These are phyloP conservation scores for Eudorina sp. DNA, from an alignment of 139 green algal genomes.

Conservation along the genomic window DNA sequence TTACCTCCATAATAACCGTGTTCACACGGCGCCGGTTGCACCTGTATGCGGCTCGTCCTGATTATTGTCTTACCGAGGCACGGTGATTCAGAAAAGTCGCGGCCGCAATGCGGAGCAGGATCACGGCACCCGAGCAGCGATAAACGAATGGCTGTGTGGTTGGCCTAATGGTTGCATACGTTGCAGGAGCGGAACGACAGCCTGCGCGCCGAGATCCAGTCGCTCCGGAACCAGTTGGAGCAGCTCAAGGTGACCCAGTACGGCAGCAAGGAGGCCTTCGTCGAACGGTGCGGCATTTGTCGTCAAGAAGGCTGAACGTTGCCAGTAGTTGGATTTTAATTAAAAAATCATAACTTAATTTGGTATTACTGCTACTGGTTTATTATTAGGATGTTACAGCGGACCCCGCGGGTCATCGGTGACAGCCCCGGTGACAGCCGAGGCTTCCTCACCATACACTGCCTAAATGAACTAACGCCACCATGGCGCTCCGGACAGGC, in stretches of 20 bases:
- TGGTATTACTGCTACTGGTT: too few relatives aligned
- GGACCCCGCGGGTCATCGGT: neutral
- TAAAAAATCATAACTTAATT: too few relatives aligned
- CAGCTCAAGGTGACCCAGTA: neutral
- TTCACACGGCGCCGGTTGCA: neutral
- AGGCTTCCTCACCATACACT: too few relatives aligned
- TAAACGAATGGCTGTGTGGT: neutral
- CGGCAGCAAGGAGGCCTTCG: slow-evolving; percentile 12
- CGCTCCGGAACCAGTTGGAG: neutral
- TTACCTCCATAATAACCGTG: neutral
- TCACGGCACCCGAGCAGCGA: too few relatives aligned
- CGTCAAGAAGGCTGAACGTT: too few relatives aligned
- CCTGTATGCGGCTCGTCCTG: neutral
- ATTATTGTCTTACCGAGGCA: neutral
- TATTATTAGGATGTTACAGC: neutral
- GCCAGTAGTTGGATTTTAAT: neutral
- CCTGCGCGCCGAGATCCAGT: neutral
- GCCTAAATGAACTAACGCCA: too few relatives aligned
- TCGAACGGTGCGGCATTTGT: neutral
- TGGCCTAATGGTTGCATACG: too few relatives aligned
- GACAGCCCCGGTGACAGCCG: neutral
- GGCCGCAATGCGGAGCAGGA: too few relatives aligned
- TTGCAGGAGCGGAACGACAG: slow-evolving; percentile 23
- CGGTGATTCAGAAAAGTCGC: too few relatives aligned
- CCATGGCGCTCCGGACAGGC: too few relatives aligned